Evolutionary conservation across 768 basidiomycete genomes (phyloP).

Genomic region (Gloeopeniophorella convolvens): DNA sequence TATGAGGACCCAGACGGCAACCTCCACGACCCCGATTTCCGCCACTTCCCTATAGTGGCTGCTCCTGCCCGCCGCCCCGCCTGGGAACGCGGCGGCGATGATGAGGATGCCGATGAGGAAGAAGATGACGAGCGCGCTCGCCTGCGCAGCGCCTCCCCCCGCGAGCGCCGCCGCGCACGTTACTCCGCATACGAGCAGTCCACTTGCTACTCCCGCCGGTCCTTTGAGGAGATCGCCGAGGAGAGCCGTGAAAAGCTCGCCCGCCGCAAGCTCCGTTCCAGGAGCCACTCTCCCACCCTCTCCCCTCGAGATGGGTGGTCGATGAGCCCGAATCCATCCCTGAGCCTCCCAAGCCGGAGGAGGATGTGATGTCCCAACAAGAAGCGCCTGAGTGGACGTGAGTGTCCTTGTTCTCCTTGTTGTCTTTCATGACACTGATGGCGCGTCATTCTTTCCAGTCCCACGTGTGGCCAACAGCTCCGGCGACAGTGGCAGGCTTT

Average conservation of each 20-base stretch:
- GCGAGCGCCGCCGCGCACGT: slow-evolving; percentile 20
- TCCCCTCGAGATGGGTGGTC: background rate
- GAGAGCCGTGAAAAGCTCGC: slow-evolving; percentile 1
- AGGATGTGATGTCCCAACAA: slow-evolving; percentile 3
- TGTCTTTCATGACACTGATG: background rate
- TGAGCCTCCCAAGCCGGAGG: slow-evolving; percentile 7
- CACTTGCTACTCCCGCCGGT: slow-evolving; percentile 14
- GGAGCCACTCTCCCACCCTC: slow-evolving; percentile 13
- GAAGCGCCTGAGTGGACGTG: slow-evolving; percentile 20
- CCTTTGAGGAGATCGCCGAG: slow-evolving; percentile 12
- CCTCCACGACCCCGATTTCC: slow-evolving; percentile 62
- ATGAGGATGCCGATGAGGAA: slow-evolving; percentile 19
- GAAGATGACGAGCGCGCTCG: slow-evolving; percentile 12
- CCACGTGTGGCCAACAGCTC: slow-evolving; percentile 50
- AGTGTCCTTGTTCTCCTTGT: slow-evolving; percentile 5
- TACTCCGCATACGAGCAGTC: slow-evolving; percentile 14
- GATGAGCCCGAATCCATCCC: background rate
- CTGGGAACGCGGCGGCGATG: slow-evolving; percentile 31
- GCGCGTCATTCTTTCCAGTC: slow-evolving; percentile 30
- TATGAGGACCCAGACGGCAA: slow-evolving; percentile 58
- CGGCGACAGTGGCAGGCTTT: slow-evolving; percentile 58
- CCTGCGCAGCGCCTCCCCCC: slow-evolving; percentile 10
- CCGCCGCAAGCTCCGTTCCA: slow-evolving; percentile 16
- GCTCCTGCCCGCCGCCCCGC: slow-evolving; percentile 25
- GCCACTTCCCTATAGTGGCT: slow-evolving; percentile 47